A percentile compares a stretch with the other conserved stretches of the same genome.
Evolutionary conservation across 805 yeast species (phyloP).

Genomic region (Monosporozyma aquatica): DNA sequence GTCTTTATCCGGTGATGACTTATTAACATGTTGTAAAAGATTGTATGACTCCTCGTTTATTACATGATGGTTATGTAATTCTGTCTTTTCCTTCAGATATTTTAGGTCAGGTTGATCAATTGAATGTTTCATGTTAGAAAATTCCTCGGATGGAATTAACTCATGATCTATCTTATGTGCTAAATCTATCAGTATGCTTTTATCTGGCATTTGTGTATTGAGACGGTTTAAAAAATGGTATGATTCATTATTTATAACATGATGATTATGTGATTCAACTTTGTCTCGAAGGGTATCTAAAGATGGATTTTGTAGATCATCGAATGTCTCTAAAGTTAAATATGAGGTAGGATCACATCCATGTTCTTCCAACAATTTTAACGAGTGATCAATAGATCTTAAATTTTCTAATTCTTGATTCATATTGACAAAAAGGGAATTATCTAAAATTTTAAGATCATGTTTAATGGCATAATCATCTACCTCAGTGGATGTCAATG

Average conservation of each 20-base stretch:
- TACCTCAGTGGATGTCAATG: not conserved
- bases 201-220: not conserved
- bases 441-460: slow-evolving; percentile 1
- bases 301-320: slow-evolving; percentile 1
- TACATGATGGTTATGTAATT: not conserved
- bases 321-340: not conserved
- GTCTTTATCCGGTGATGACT: not conserved
- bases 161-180: not conserved
- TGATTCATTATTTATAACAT: not conserved
- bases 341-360: not conserved
- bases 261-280: not conserved
- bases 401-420: slow-evolving; percentile 1
- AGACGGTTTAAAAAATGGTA: not conserved
- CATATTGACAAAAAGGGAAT: not conserved
- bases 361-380: not conserved
- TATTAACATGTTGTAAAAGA: slow-evolving; percentile 1
- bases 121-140: slow-evolving; percentile 1
- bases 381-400: not conserved
- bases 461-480: slow-evolving; percentile 2
- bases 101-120: slow-evolving; percentile 1
- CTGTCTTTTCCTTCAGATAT: not conserved
- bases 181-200: not conserved
- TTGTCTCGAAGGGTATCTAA: not conserved
- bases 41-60: slow-evolving; percentile 5
- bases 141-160: not conserved